Conservation (phyloP, 2,329 filamentous ascomycete species). For the Aspergillus ochraceus region DNA sequence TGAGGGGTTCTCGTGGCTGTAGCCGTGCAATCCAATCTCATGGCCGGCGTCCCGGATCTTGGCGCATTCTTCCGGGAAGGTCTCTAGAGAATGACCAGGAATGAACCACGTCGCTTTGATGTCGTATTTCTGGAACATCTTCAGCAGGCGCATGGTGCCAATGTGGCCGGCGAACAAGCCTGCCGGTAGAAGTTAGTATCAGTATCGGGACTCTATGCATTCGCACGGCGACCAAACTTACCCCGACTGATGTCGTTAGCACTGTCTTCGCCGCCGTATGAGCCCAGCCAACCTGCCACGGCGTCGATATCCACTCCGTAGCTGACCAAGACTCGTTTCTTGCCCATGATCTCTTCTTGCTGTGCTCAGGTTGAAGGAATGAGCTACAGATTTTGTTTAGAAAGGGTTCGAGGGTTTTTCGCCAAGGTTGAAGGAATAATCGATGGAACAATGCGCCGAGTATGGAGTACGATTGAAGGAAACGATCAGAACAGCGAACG, state of each 20-base stretch:
- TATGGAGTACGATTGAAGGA: too few relatives aligned
- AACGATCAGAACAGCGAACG: too few relatives aligned
- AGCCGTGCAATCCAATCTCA: slow-evolving; percentile 69
- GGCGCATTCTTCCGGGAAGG: slow-evolving; percentile 65
- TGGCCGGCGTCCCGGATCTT: slow-evolving; percentile 64
- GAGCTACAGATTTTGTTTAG: too few relatives aligned
- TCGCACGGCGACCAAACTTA: slow-evolving; percentile 22
- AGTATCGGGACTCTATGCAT: background rate
- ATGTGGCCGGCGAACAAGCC: slow-evolving; percentile 68
- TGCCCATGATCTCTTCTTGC: slow-evolving; percentile 26
- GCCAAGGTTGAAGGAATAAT: too few relatives aligned
- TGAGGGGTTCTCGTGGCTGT: slow-evolving; percentile 71
- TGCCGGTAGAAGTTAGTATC: slow-evolving; percentile 22
- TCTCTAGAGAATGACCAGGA: slow-evolving; percentile 64
- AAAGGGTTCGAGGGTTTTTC: too few relatives aligned
- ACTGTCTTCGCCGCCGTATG: slow-evolving; percentile 71
- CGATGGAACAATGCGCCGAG: too few relatives aligned
- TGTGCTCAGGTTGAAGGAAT: too few relatives aligned
- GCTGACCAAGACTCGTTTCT: slow-evolving; percentile 56
- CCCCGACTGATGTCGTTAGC: slow-evolving; percentile 71
- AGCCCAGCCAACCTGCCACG: slow-evolving; percentile 74
- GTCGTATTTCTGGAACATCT: slow-evolving; percentile 69
- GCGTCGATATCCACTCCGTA: slow-evolving; percentile 75
- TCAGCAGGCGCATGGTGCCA: slow-evolving; percentile 65
- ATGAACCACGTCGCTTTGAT: slow-evolving; percentile 71